Percentiles rank a stretch among this genome's conserved stretches.
phyloP scores from a whole-genome alignment of 1,139 yeast genomes.

The Scheffersomyces parashehatae region DNA sequence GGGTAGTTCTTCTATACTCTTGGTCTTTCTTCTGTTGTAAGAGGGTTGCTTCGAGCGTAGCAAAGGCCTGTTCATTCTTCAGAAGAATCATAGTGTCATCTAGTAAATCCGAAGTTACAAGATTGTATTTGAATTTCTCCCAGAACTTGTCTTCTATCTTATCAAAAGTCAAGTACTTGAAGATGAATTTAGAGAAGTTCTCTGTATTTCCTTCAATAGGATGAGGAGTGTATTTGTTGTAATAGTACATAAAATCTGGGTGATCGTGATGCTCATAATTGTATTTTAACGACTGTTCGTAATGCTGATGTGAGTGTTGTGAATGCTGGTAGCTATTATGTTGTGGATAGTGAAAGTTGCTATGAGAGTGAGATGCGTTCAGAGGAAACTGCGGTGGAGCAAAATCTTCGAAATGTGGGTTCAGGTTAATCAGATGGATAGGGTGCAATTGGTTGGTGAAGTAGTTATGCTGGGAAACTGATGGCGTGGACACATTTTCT shows the following conservation, averaged over 20 bases:
- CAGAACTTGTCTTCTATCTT: slow-evolving; percentile 25
- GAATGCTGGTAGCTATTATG: not conserved
- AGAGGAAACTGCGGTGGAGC: not conserved
- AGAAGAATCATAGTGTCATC: slow-evolving; percentile 47
- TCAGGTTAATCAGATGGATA: not conserved
- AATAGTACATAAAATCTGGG: slow-evolving; percentile 12
- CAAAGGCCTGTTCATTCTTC: slow-evolving; percentile 41
- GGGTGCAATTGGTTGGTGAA: not conserved
- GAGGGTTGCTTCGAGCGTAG: slow-evolving; percentile 1
- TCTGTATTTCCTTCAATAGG: slow-evolving; percentile 19
- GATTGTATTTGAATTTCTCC: slow-evolving; percentile 45
- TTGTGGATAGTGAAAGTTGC: not conserved
- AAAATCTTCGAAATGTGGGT: not conserved
- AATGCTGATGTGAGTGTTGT: not conserved
- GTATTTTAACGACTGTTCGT: not conserved
- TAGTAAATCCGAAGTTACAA: slow-evolving; percentile 41
- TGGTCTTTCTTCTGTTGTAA: not conserved
- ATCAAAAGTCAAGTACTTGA: slow-evolving; percentile 27
- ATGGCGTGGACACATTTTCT: slow-evolving; percentile 16
- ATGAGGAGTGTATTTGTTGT: slow-evolving; percentile 7
- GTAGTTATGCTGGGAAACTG: slow-evolving; percentile 5
- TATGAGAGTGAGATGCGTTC: not conserved
- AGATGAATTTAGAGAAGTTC: slow-evolving; percentile 27
- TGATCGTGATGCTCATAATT: not conserved
- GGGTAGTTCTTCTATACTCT: slow-evolving; percentile 4